Evolutionary conservation across 192 early-diverging fungal species (phyloP).

Genomic region (Backusella sp.): DNA sequence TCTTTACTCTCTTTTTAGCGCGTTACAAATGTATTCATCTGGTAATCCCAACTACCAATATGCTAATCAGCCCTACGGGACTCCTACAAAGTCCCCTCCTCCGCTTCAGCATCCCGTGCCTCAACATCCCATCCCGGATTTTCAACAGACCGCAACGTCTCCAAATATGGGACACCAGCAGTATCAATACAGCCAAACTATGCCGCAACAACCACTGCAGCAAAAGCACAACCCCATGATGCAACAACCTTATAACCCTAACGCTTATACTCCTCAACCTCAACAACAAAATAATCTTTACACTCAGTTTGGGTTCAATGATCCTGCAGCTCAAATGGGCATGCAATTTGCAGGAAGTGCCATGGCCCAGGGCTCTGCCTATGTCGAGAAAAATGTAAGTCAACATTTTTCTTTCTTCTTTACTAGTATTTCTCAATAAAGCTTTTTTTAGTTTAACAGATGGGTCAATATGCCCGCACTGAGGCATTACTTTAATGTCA

Average conservation of each 20-base stretch:
- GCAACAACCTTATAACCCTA: not conserved
- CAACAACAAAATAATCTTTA: slow-evolving; percentile 34
- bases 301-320: slow-evolving; percentile 53
- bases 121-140: slow-evolving; percentile 54
- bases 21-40: slow-evolving; percentile 18
- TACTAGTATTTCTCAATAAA: too few relatives aligned
- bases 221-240: slow-evolving; percentile 6
- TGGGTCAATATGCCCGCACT: slow-evolving; percentile 84
- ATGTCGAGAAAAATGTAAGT: slow-evolving; percentile 88
- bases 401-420: not conserved
- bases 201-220: slow-evolving; percentile 16
- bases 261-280: slow-evolving; percentile 11
- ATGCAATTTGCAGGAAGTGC: slow-evolving; percentile 91
- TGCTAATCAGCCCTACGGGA: not conserved
- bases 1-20: not conserved
- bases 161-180: slow-evolving; percentile 44
- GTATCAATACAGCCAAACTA: slow-evolving; percentile 1
- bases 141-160: slow-evolving; percentile 41
- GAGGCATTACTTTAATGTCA: slow-evolving; percentile 94
- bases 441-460: slow-evolving; percentile 59
- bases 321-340: slow-evolving; percentile 84
- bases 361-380: slow-evolving; percentile 77
- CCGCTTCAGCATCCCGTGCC: slow-evolving; percentile 60
- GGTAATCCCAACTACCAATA: slow-evolving; percentile 13
- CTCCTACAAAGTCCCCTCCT: slow-evolving; percentile 43